phyloP scores from a whole-genome alignment of 176 grass and related monocot species.

The Chloris gayana region DNA sequence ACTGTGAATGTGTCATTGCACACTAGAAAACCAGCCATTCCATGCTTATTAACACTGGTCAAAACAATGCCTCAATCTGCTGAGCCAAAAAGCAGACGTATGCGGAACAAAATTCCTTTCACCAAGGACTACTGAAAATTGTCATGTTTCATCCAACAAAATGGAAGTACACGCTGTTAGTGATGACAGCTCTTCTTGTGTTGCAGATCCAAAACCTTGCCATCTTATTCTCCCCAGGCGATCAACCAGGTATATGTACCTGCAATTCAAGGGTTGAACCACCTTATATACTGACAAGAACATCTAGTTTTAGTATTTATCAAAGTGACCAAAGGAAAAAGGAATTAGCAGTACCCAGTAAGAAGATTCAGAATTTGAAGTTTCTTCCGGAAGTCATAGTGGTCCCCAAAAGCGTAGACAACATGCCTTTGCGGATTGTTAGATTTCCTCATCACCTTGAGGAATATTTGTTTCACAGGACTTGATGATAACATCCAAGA shows the following conservation, averaged over 20 bases:
- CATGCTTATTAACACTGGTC: background rate
- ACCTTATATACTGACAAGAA: constrained; percentile 12
- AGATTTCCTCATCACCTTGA: constrained; percentile 74
- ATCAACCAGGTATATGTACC: constrained; percentile 89
- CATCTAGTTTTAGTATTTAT: background rate
- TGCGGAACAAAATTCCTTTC: constrained; percentile 15
- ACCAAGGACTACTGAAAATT: background rate
- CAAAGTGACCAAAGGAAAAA: constrained; percentile 6
- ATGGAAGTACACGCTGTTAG: constrained; percentile 56
- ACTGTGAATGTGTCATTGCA: background rate
- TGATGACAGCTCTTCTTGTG: constrained; percentile 66
- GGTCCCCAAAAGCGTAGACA: constrained; percentile 67
- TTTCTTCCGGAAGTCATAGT: constrained; percentile 76
- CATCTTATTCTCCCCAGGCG: constrained; percentile 79
- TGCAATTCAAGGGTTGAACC: constrained; percentile 37
- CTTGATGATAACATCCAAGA: constrained; percentile 76
- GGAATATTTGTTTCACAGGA: constrained; percentile 52
- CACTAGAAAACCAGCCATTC: background rate
- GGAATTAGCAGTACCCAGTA: constrained; percentile 64
- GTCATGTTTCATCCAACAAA: constrained; percentile 77
- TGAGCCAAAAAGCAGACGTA: background rate
- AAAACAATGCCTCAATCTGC: background rate
- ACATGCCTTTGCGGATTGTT: constrained; percentile 53
- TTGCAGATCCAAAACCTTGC: constrained; percentile 87
- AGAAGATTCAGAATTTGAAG: constrained; percentile 91